Conservation (phyloP, 495 filamentous ascomycete species). For the Annulohypoxylon nitens region DNA sequence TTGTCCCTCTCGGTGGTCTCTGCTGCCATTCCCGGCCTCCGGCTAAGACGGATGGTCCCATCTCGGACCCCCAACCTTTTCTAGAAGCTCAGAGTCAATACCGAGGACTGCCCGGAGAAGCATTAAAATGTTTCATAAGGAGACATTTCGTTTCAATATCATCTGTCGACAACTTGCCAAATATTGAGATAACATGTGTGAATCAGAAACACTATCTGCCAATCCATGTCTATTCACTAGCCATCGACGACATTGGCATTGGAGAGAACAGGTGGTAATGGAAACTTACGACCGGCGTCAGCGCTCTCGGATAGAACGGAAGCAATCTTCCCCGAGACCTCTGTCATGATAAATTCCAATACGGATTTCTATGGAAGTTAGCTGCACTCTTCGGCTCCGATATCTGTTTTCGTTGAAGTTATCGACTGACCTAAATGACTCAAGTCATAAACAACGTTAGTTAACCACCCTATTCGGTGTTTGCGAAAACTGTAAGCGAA, state of each 20-base stretch:
- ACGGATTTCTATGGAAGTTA: neutral
- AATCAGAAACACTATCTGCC: neutral
- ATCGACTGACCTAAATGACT: neutral
- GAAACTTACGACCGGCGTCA: neutral
- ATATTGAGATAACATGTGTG: neutral
- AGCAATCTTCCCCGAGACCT: slow-evolving; percentile 11
- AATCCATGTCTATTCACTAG: neutral
- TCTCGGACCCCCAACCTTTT: slow-evolving; percentile 44
- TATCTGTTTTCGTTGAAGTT: neutral
- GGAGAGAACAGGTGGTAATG: neutral
- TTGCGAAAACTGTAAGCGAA: neutral
- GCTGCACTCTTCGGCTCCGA: neutral
- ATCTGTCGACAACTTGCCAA: slow-evolving; percentile 4
- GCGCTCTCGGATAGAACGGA: slow-evolving; percentile 26
- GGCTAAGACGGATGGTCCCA: slow-evolving; percentile 43
- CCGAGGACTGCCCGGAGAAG: slow-evolving; percentile 24
- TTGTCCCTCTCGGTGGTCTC: slow-evolving; percentile 16
- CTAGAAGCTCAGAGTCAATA: slow-evolving; percentile 2
- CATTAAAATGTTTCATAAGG: slow-evolving; percentile 5
- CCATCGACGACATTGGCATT: neutral
- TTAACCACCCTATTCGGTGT: neutral
- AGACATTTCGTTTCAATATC: slow-evolving; percentile 6
- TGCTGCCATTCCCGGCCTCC: slow-evolving; percentile 33
- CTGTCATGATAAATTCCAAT: neutral
- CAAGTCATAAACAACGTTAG: slow-evolving; percentile 1